Evolutionary conservation across 805 yeast species (phyloP).

Genomic region (Cyberlindnera mrakii): DNA sequence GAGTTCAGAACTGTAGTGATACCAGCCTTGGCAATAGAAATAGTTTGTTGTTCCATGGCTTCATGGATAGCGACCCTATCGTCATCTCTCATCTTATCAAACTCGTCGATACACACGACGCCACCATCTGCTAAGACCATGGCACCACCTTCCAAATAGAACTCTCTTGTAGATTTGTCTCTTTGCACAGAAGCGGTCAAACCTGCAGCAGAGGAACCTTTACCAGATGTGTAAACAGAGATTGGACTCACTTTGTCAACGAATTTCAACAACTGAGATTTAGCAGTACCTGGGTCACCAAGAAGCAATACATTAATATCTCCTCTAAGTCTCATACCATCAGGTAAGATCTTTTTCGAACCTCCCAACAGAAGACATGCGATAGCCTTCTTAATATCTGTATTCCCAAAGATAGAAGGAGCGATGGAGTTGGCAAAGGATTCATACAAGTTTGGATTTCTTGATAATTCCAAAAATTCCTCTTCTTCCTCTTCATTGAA

Average conservation of each 20-base stretch:
- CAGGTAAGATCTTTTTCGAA: slow-evolving; percentile 85
- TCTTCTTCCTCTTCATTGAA: slow-evolving; percentile 94
- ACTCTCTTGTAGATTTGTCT: slow-evolving; percentile 82
- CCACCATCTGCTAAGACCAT: slow-evolving; percentile 99
- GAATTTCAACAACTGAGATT: slow-evolving; percentile 90
- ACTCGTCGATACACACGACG: slow-evolving; percentile 98
- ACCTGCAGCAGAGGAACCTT: slow-evolving; percentile 99
- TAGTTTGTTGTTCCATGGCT: slow-evolving; percentile 99
- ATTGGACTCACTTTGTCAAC: slow-evolving; percentile 94
- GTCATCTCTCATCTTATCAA: slow-evolving; percentile 98
- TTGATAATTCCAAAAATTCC: slow-evolving; percentile 72
- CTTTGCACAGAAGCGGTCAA: slow-evolving; percentile 96
- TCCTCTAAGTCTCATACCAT: slow-evolving; percentile 94
- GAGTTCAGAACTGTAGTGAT: slow-evolving; percentile 95
- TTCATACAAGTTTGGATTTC: slow-evolving; percentile 81
- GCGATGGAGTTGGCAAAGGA: slow-evolving; percentile 86
- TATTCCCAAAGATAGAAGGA: slow-evolving; percentile 92
- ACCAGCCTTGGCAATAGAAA: slow-evolving; percentile 98
- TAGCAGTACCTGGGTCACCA: slow-evolving; percentile 99
- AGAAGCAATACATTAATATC: slow-evolving; percentile 88
- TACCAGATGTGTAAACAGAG: slow-evolving; percentile 95
- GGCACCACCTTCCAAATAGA: slow-evolving; percentile 98
- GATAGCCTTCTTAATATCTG: slow-evolving; percentile 88
- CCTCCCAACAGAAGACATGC: slow-evolving; percentile 94
- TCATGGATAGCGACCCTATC: slow-evolving; percentile 98